Percentiles rank a stretch among this genome's conserved stretches.
Conservation (phyloP, 106 monocot species). For the Alisma plantagoaquatica region DNA sequence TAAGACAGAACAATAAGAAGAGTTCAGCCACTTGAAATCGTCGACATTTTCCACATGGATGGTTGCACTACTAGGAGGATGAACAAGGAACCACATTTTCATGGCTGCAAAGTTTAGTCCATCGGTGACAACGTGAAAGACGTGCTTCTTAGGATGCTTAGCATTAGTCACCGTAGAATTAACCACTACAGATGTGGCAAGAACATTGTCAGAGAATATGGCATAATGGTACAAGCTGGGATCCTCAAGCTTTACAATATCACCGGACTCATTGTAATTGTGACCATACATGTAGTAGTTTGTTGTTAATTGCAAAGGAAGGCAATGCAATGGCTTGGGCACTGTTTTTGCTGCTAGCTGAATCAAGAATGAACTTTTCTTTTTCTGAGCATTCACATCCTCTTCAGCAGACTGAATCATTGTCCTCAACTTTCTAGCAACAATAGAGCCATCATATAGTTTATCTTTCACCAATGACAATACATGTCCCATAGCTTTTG, state of each 20-base stretch:
- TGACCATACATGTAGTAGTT: conserved; percentile 32
- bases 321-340: conserved; percentile 41
- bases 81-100: conserved; percentile 49
- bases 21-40: conserved; percentile 49
- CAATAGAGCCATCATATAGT: conserved; percentile 19
- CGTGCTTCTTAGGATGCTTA: conserved; percentile 35
- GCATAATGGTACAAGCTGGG: conserved; percentile 47
- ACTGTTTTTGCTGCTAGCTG: conserved; percentile 42
- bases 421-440: conserved; percentile 37
- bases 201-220: conserved; percentile 60
- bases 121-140: conserved; percentile 54
- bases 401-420: conserved; percentile 36
- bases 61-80: conserved; percentile 20
- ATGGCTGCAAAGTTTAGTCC: conserved; percentile 38
- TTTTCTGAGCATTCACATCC: conserved; percentile 17
- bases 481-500: conserved; percentile 30
- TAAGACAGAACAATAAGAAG: conserved; percentile 36
- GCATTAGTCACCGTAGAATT: conserved; percentile 44
- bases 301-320: conserved; percentile 32
- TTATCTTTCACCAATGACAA: conserved; percentile 21
- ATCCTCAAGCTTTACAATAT: conserved; percentile 30
- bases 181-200: conserved; percentile 48
- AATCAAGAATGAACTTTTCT: conserved; percentile 26
- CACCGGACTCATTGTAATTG: background rate
- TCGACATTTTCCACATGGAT: conserved; percentile 37